Percentiles rank a stretch among this genome's conserved stretches.
These are phyloP conservation scores for Pseudogymnoascus sp. DNA, from an alignment of 2,329 filamentous ascomycete species.

Conservation along the genomic window DNA sequence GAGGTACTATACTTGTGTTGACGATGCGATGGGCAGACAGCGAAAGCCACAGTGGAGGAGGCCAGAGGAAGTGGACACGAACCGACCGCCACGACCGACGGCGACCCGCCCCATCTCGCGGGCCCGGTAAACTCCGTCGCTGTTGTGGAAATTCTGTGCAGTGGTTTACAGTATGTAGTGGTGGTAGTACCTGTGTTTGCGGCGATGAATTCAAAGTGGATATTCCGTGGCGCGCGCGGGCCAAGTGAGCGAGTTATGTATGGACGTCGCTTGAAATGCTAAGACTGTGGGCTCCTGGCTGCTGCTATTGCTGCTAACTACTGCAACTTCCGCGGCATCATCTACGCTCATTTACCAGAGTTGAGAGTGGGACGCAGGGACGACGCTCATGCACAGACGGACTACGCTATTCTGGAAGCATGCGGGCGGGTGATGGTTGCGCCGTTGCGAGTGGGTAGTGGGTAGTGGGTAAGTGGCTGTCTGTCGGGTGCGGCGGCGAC, in stretches of 20 bases:
- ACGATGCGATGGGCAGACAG: too few species aligned
- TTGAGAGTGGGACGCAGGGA: constrained; percentile 1
- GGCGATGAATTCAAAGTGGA: background rate
- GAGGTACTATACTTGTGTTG: too few species aligned
- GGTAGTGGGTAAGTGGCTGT: background rate
- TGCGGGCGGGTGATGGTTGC: background rate
- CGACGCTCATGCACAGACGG: background rate
- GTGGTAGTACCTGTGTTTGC: too few species aligned
- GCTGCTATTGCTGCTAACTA: background rate
- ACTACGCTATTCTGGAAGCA: background rate
- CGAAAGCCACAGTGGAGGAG: too few species aligned
- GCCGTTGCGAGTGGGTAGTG: background rate
- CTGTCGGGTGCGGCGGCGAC: constrained; percentile 22
- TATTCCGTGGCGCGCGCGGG: background rate
- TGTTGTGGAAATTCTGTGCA: background rate
- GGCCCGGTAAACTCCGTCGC: background rate
- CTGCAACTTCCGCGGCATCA: background rate
- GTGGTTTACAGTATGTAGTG: too few species aligned
- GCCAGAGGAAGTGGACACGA: too few species aligned
- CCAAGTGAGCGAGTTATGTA: too few species aligned
- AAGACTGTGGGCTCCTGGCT: background rate
- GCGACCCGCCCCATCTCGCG: background rate
- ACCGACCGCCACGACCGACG: background rate
- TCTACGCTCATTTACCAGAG: background rate
- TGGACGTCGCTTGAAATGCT: too few species aligned